phyloP scores from a whole-genome alignment of 768 basidiomycete genomes.

The Trametes cingulata region DNA sequence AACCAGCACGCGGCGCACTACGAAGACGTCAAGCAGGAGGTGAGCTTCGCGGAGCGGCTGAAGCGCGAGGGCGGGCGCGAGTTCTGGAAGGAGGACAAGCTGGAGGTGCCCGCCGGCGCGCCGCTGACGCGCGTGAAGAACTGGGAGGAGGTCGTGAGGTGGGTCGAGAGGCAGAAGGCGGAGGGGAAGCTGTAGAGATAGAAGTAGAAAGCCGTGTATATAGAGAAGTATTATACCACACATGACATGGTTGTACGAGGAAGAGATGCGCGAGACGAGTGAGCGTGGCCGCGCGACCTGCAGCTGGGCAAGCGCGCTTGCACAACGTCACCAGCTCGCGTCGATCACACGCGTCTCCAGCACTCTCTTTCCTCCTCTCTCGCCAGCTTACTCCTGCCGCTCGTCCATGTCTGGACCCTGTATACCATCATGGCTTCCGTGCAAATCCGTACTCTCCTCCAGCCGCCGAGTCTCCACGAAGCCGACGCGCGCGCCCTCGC shows the following conservation, averaged over 20 bases:
- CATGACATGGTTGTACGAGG: too few species aligned
- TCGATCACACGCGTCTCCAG: not conserved
- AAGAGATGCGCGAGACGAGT: too few species aligned
- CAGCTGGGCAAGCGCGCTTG: not conserved
- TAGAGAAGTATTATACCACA: too few species aligned
- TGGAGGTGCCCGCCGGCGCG: slow-evolving; percentile 50
- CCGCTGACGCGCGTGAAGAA: slow-evolving; percentile 55
- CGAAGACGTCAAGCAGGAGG: slow-evolving; percentile 48
- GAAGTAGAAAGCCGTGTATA: not conserved
- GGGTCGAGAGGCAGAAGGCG: slow-evolving; percentile 38
- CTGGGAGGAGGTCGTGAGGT: slow-evolving; percentile 60
- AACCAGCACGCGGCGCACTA: slow-evolving; percentile 57
- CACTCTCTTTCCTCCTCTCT: too few species aligned
- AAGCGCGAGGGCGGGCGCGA: slow-evolving; percentile 47
- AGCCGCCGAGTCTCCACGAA: slow-evolving; percentile 44
- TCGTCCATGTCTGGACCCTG: not conserved
- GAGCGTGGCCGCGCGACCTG: too few species aligned
- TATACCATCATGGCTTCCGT: slow-evolving; percentile 38
- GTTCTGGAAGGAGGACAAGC: slow-evolving; percentile 57
- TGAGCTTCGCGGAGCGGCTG: slow-evolving; percentile 53
- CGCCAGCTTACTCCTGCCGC: too few species aligned
- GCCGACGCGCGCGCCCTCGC: slow-evolving; percentile 38
- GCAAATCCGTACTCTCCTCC: slow-evolving; percentile 49
- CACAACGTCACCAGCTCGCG: not conserved
- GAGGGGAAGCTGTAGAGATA: slow-evolving; percentile 5